A percentile compares a stretch with the other conserved stretches of the same genome.
Evolutionary conservation across 2,329 filamentous ascomycete genomes (phyloP).

Genomic region (Phaeosphaeriaceae sp.): DNA sequence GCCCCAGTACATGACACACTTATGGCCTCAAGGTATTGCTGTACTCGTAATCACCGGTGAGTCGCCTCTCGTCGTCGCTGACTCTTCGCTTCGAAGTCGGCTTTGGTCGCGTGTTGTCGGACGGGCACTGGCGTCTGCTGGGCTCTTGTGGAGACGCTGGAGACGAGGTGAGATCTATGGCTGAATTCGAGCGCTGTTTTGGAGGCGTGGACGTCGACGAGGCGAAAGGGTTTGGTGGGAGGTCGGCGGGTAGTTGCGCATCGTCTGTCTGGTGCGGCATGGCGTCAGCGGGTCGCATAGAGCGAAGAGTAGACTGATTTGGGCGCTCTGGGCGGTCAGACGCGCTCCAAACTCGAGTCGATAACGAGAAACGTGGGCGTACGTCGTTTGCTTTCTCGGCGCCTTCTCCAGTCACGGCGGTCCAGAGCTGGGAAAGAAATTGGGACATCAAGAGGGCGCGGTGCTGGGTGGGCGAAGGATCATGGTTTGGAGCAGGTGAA

Average conservation of each 20-base stretch:
- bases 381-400: conserved; percentile 13
- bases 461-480: conserved; percentile 4
- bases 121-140: not conserved
- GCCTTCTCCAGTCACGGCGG: not conserved
- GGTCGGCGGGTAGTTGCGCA: conserved; percentile 13
- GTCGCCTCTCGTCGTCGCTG: conserved; percentile 21
- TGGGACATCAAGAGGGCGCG: conserved; percentile 10
- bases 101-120: not conserved
- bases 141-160: not conserved
- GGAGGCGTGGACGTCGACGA: conserved; percentile 8
- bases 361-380: conserved; percentile 3
- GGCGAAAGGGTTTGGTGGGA: conserved; percentile 12
- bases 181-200: not conserved
- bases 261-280: conserved; percentile 31
- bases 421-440: not conserved
- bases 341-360: not conserved
- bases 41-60: conserved; percentile 27
- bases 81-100: not conserved
- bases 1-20: not conserved
- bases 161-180: conserved; percentile 22
- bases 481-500: conserved; percentile 10
- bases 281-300: conserved; percentile 18
- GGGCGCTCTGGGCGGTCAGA: not conserved
- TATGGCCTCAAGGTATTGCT: not conserved
- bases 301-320: conserved; percentile 1